These are phyloP conservation scores for Starmerella geochares DNA, from an alignment of 805 yeast genomes.

Conservation along the genomic window DNA sequence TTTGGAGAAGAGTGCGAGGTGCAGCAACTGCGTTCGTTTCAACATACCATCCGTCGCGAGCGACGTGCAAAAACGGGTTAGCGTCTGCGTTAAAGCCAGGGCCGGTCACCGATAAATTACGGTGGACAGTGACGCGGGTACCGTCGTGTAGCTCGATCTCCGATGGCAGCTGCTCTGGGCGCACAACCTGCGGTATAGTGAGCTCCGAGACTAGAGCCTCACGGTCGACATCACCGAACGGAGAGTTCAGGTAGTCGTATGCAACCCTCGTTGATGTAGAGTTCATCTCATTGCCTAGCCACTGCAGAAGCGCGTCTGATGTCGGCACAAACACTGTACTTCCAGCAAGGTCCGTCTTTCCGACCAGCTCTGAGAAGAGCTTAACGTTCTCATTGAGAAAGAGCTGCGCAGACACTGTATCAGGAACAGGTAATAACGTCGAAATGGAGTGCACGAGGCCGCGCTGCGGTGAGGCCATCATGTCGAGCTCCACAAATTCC, in stretches of 20 bases:
- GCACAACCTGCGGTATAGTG: conserved; percentile 7
- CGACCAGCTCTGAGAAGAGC: conserved; percentile 17
- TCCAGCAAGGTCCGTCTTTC: conserved; percentile 2
- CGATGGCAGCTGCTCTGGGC: conserved; percentile 13
- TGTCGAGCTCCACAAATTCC: conserved; percentile 22
- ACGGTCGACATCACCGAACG: conserved; percentile 21
- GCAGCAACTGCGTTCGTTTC: conserved; percentile 10
- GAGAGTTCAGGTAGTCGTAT: conserved; percentile 19
- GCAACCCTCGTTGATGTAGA: conserved; percentile 11
- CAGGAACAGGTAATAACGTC: conserved; percentile 20
- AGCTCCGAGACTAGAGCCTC: conserved; percentile 15
- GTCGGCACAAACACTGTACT: conserved; percentile 21
- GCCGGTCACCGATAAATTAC: conserved; percentile 9
- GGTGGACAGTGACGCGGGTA: conserved; percentile 7
- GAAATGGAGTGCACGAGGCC: conserved; percentile 26
- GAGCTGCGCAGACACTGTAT: conserved; percentile 15
- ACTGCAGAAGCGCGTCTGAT: conserved; percentile 11
- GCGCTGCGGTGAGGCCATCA: conserved; percentile 24
- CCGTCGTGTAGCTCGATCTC: conserved; percentile 20
- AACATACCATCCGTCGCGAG: conserved; percentile 37
- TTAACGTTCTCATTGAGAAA: conserved; percentile 12
- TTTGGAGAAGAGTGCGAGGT: conserved; percentile 27
- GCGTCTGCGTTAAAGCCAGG: neutral
- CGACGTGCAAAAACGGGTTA: conserved; percentile 26
- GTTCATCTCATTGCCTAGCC: conserved; percentile 9